Evolutionary conservation across 305 asterid species (phyloP), one percentile per base, ranked within the genome.

Genomic region (Fraxinus dipetala): DNA sequence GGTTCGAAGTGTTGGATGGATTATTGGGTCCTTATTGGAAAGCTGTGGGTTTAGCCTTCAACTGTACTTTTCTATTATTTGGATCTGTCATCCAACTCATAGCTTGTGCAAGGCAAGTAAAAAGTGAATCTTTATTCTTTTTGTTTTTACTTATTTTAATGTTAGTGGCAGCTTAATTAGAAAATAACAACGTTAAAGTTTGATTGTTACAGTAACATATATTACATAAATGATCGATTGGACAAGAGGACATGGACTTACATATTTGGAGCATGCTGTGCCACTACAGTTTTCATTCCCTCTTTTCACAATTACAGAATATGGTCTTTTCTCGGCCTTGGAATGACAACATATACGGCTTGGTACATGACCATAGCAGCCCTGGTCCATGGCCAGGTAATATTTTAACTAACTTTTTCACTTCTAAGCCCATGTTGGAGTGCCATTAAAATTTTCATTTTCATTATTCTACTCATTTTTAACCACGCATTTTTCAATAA

Each of bases 191-290:
- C 13, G 8, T 59, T n/a, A 59, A 59, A 18, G 11, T 59, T 74
- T 38, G 26, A 18, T 74, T 84, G 0, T 76, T 79, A 36, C 97
- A 94, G 97, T 85, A 94, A 93, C 56, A 94, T 94, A 72, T 94
- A 94, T 81, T 94, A 94, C 89, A 90, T 93, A 73, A 94, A 93
- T 77, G 98, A 94, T 67, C 92, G 90, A 72, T 82, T 94, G 91
- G 98, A 94, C 87, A 94, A 94, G 93, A 94, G 98, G 88, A 94
- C 97, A 40, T 94, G 97, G 98, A 94, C 98, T 0, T 93, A 93
- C 73, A 94, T 93, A 85, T 94, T 94, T 45, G 98, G 98, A 79
- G 98, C 98, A 72, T 94, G 98, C 75, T 94, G 98, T 72, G 98
- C 98, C 0, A 92, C 97, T 8, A 94, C 98, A 1, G 98, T 92